These are phyloP conservation scores for Forsythia viridissima DNA, from an alignment of 257 asterid species.

Conservation along the genomic window DNA sequence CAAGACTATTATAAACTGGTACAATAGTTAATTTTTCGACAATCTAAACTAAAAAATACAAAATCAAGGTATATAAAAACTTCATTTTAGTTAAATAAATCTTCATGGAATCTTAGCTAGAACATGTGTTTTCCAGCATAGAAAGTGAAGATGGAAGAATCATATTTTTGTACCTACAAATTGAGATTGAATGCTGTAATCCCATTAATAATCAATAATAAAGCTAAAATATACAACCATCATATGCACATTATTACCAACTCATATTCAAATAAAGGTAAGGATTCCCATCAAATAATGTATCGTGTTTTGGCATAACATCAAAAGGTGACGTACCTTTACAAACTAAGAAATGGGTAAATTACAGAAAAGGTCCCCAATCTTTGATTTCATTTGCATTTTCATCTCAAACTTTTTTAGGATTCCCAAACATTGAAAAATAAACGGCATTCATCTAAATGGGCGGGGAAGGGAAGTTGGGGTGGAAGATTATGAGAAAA, in stretches of 20 bases:
- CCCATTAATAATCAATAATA: conserved; percentile 19
- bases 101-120: background rate
- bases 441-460: too few relatives aligned
- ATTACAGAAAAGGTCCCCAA: too few relatives aligned
- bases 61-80: too few relatives aligned
- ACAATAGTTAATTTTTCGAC: too few relatives aligned
- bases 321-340: background rate
- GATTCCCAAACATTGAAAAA: too few relatives aligned
- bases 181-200: conserved; percentile 24
- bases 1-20: too few relatives aligned
- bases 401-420: too few relatives aligned
- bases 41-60: too few relatives aligned
- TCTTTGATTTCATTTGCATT: too few relatives aligned
- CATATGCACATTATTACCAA: conserved; percentile 50
- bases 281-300: conserved; percentile 8
- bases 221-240: conserved; percentile 14
- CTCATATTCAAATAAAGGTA: conserved; percentile 22
- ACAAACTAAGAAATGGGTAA: background rate
- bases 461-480: too few relatives aligned
- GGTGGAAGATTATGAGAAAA: too few relatives aligned
- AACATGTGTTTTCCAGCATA: background rate
- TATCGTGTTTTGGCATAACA: conserved; percentile 26
- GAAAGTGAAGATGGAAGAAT: background rate
- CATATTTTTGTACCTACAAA: background rate
- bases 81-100: too few relatives aligned